Conservation (phyloP, 768 basidiomycete genomes). For the Macrolepiota dolichaula region DNA sequence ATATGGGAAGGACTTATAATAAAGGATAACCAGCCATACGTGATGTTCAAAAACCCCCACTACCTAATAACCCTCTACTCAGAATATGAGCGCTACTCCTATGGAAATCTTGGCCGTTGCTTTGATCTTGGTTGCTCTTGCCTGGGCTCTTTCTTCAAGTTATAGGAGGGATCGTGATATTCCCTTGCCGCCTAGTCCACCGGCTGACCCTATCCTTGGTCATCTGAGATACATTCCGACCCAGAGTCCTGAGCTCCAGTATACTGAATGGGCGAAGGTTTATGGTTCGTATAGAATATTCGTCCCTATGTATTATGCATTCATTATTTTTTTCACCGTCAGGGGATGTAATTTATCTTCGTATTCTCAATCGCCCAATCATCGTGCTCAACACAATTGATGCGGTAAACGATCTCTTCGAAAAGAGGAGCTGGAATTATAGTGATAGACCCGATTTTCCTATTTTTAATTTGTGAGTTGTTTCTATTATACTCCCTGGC, state of each 20-base stretch:
- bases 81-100: too few relatives aligned
- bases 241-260: background rate
- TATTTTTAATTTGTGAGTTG: background rate
- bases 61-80: too few relatives aligned
- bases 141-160: background rate
- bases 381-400: conserved; percentile 13
- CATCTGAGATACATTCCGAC: background rate
- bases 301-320: background rate
- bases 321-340: background rate
- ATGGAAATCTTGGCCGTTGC: background rate
- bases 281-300: background rate
- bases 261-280: conserved; percentile 1
- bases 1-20: too few relatives aligned
- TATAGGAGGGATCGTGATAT: background rate
- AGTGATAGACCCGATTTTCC: too few relatives aligned
- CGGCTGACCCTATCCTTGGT: too few relatives aligned
- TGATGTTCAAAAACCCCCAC: too few relatives aligned
- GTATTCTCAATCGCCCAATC: background rate
- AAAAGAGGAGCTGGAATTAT: too few relatives aligned
- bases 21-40: too few relatives aligned
- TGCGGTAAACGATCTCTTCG: conserved; percentile 15
- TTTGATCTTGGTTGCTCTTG: background rate
- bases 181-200: conserved; percentile 1
- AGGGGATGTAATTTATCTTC: conserved; percentile 4
- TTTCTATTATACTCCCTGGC: background rate